Evolutionary conservation across 306 rosid species (phyloP).

Genomic region (Betula pendula): DNA sequence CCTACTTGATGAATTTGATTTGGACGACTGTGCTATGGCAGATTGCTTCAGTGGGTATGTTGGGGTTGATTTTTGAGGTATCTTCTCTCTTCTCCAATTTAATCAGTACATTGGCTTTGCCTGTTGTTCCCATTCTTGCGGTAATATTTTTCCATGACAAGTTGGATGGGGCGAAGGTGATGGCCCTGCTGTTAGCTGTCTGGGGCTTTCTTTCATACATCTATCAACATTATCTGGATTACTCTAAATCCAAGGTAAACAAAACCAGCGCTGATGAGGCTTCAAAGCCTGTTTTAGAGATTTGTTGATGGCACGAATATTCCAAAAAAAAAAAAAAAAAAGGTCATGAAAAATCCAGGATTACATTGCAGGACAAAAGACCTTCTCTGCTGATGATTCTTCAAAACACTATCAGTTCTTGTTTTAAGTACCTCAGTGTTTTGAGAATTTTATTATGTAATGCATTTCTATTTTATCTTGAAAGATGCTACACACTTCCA

Average conservation of each 20-base stretch:
- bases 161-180: conserved; percentile 50
- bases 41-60: conserved; percentile 46
- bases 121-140: conserved; percentile 50
- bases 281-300: conserved; percentile 9
- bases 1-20: conserved; percentile 58
- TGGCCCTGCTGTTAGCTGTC: conserved; percentile 53
- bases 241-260: conserved; percentile 34
- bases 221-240: conserved; percentile 57
- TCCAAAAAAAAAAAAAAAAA: background rate
- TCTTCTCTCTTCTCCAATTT: conserved; percentile 63
- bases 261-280: conserved; percentile 20
- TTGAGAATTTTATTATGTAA: too few species aligned
- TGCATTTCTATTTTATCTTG: too few species aligned
- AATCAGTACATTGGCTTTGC: conserved; percentile 47
- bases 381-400: background rate
- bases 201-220: conserved; percentile 65
- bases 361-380: background rate
- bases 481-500: too few species aligned
- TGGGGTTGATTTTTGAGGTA: conserved; percentile 60
- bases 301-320: background rate
- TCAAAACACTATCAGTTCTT: too few species aligned
- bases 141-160: conserved; percentile 51
- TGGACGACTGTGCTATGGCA: conserved; percentile 67
- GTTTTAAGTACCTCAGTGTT: too few species aligned
- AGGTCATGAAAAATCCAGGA: background rate